Conservation (phyloP, 176 grass and related monocot species). For the bread wheat (Triticum aestivum) region DNA sequence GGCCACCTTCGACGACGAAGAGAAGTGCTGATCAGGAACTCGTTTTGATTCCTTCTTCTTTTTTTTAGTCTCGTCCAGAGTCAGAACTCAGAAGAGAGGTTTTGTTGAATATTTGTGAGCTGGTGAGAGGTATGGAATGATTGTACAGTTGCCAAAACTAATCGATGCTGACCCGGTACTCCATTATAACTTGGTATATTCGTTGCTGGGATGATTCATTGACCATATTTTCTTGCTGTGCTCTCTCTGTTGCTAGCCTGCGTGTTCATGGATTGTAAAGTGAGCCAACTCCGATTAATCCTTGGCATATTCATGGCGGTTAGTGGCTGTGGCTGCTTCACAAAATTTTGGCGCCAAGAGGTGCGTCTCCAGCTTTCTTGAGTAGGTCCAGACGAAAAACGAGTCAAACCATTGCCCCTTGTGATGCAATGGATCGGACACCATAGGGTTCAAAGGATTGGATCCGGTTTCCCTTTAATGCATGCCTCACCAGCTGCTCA, state of each 20-base stretch:
- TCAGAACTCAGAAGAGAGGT: background rate
- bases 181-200: background rate
- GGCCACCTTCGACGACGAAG: conserved; percentile 37
- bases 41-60: background rate
- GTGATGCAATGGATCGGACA: background rate
- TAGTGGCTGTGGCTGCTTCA: background rate
- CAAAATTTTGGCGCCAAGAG: background rate
- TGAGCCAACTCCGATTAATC: background rate
- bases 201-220: conserved; percentile 17
- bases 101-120: conserved; percentile 26
- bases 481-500: conserved; percentile 5
- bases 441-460: background rate
- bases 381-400: background rate
- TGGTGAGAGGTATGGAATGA: conserved; percentile 26
- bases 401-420: background rate
- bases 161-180: conserved; percentile 31
- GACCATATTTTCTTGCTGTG: background rate
- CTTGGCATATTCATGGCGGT: background rate
- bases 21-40: conserved; percentile 34
- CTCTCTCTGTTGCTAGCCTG: background rate
- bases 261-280: background rate
- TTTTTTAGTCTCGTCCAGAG: conserved; percentile 10
- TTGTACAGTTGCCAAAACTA: conserved; percentile 54
- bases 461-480: conserved; percentile 6
- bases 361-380: background rate